Base-by-base conservation (phyloP, 139 green algal genomes). In the Pseudopediastrum boryanum region DNA sequence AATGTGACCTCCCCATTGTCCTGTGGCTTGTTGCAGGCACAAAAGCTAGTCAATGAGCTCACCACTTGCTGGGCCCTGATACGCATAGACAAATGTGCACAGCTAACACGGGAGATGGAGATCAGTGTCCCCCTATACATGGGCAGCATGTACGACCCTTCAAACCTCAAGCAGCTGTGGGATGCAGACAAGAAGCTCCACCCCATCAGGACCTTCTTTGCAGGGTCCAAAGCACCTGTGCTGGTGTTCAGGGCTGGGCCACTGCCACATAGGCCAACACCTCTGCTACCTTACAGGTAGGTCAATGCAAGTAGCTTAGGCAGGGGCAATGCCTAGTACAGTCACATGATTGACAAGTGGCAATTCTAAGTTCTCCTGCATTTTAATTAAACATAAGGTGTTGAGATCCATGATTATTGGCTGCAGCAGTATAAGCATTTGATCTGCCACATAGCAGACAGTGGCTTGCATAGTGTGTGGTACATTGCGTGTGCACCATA, bases 11-110 rank as follows among this genome's bases (percentile, higher is more conserved):
- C 25, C 16, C 21, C 16, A 25, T 25, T 59, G 41, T 56, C n/a
- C 21, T 16, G 16, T 31, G 58, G 58, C 58, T 75, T 44, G 31
- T 23, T 50, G 51, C 75, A 90, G 85, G 84, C 71, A 27, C 35
- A 66, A 52, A 64, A 79, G 58, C 81, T 91, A 78, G 78, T 91
- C 44, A 80, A 85, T 51, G 86, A 91, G 79, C n/a, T 89, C 33
- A 84, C 74, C 46, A 88, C 73, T 2, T 86, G 80, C 70, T 91
- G 86, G 86, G 82, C 82, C 8, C 84, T 91, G 66, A 59, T 91
- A 42, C 85, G 70, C 76, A 81, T 89, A 48, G 62, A 48, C 29
- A 76, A 79, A 25, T 90, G 86, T 69, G 69, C 61, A 25, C 38
- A 74, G 42, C 59, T 87, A 46, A 41, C 27, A 8, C 50, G 64